Evolutionary conservation across 768 basidiomycete genomes (phyloP).

Genomic region (Leccinum disarticulatum): DNA sequence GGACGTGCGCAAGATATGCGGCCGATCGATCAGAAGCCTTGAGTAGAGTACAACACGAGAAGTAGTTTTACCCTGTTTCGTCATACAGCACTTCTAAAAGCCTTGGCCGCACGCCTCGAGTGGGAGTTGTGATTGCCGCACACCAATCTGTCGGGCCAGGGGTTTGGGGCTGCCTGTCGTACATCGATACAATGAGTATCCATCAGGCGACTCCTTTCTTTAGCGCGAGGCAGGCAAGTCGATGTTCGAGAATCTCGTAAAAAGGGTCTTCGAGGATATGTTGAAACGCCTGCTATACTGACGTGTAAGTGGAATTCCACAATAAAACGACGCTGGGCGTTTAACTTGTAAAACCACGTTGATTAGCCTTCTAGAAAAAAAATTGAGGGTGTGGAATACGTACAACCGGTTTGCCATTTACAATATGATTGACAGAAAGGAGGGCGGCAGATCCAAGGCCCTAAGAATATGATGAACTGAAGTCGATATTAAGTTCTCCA

Average conservation of each 20-base stretch:
- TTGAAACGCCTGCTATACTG: not conserved
- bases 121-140: not conserved
- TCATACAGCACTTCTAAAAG: not conserved
- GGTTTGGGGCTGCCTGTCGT: not conserved
- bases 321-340: not conserved
- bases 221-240: not conserved
- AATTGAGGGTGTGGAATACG: not conserved
- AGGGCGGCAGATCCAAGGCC: not conserved
- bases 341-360: not conserved
- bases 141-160: not conserved
- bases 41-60: not conserved
- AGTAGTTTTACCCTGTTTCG: not conserved
- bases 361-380: not conserved
- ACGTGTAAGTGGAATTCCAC: not conserved
- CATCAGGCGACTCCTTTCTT: not conserved
- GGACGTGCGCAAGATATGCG: not conserved
- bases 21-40: not conserved
- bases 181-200: not conserved
- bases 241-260: not conserved
- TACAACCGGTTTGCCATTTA: not conserved
- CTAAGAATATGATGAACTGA: not conserved
- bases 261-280: not conserved
- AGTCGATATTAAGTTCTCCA: not conserved
- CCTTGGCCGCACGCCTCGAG: not conserved
- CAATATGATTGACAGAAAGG: not conserved